Base-by-base conservation (phyloP, 106 monocot species). In the Allium fistulosum region DNA sequence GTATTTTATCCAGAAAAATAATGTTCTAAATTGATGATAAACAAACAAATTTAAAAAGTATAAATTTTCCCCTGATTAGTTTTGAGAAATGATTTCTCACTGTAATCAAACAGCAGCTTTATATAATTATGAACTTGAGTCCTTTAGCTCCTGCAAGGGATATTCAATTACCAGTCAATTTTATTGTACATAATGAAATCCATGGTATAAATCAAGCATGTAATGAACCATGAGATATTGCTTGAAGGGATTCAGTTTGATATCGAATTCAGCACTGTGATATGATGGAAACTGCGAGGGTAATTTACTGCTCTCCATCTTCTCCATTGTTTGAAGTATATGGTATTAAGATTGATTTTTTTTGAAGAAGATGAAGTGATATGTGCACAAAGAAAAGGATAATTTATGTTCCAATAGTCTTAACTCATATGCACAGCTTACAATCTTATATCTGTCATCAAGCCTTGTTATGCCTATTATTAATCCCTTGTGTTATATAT, bases 61-160 rank as follows among this genome's bases (percentile, higher is more conserved):
- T 49, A 88, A 83, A 76, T 71, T 51, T 77, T 81, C 71, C 69
- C 78, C 45, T 68, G 28, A 2, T 69, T 53, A 18, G 75, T 53
- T 53, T 79, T 76, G 1, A 74, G 66, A 68, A 81, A 88, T 17
- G 81, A 51, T 50, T 63, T 59, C 74, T 88, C 75, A 64, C 76
- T 81, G 71, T 76, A 79, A 63, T 84, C 22, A 22, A 22, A 22
- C 81, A 22, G 88, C 88, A 6, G 84, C 84, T 45, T 76, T 45
- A 63, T 81, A 73, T 17, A 88, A 84, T 49, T 88, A 83, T 12
- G 72, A 81, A 2, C 81, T 63, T 73, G 84, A 65, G 18, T 78
- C 84, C 63, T 76, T 84, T 45, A 88, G 70, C 68, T 88, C 88
- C 88, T 88, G 62, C 72, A 72, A 46, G 45, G 47, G n/a, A 46